Evolutionary conservation across 2,329 filamentous ascomycete genomes (phyloP), one percentile per base, ranked within the genome.

Genomic region (Paraconiothyrium brasiliense): DNA sequence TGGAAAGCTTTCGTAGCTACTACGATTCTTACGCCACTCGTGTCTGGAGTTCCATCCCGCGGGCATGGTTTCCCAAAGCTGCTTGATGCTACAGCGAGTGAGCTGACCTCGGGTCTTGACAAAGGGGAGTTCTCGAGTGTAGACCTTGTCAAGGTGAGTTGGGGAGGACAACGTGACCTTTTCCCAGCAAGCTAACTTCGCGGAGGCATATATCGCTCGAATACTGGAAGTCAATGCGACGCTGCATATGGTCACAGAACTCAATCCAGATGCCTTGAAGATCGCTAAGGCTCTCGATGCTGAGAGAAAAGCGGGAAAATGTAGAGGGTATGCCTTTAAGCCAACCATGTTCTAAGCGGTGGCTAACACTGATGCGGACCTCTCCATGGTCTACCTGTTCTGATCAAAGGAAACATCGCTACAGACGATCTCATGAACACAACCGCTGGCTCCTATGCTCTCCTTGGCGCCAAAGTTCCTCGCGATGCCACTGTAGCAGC

Each of bases 391-490:
- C 82, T 91, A 4, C 89, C 89, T 0, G 84, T 91, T 27, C 76
- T 90, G 5, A 81, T 91, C 77, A 91, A 91, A 74, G 86, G 89
- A 76, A 90, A 89, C 70, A 89, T 91, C 52, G 88, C 85, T 14
- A 90, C 88, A 0, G 72, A 77, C 2, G 88, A 90, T 70, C 73
- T 81, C 61, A 88, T 90, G 86, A 84, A 87, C 69, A 90, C 86
- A 64, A 88, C 86, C 1, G 81, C 88, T 3, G 89, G 89, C 2
- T 92, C 89, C 0, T 89, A 84, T 63, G 84, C 87, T 1, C 80
- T 92, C 0, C 69, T 88, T 0, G 87, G 88, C 0, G 84, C 88
- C 9, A 85, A 82, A 64, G 82, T 87, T 0, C 81, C 84, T 9
- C 73, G 78, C 24, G 89, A 91, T 67, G 84, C 85, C 11, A 87